Base-by-base conservation (phyloP, 1,284 basidiomycete species). In the Boletus semigastroideus region DNA sequence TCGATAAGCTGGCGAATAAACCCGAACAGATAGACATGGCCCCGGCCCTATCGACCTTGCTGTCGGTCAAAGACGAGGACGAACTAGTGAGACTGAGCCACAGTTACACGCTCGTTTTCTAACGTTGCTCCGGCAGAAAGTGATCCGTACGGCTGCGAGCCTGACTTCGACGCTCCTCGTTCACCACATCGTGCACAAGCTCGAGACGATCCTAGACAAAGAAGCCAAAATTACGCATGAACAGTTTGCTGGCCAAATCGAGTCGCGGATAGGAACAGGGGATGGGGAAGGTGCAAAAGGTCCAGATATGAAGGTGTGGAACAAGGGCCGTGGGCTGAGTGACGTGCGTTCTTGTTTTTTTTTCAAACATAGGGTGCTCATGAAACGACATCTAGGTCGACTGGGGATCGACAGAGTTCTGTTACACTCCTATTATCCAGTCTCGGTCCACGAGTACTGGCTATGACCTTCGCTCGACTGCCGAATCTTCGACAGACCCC, bases 391-490 rank as follows among this genome's bases (percentile, higher is more conserved):
- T 47, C 13, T 59, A 94, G 90, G 79, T 94, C 52, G 95, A 99
- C 67, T 94, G 91, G 78, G 76, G 78, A 25, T 82, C 88, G 12
- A 89, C 91, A 3, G 95, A 98, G 71, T 96, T 95, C 74, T 92
- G 92, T 60, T 98, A 96, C 70, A 86, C 91, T 5, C 95, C 96
- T 4, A 95, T 98, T 68, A 92, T 98, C 64, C 95, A 98, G 66
- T 98, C 94, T 3, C 90, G 89, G 49, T 90, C 92, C 16, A 86
- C 85, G 38, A 80, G 77, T 54, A 75, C 79, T 6, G 89, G 91
- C 13, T 98, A 97, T 67, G 95, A 98, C 66, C 77, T 98, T 46
- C 84, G 87, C 56, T 87, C 89, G 22, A 92, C 87, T 2, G 93
- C 92, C 0, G 87, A 92, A 67, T 95, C 94, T 3, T 87, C 90